Evolutionary conservation across 768 basidiomycete species (phyloP).

Genomic region (Suillus subluteus): DNA sequence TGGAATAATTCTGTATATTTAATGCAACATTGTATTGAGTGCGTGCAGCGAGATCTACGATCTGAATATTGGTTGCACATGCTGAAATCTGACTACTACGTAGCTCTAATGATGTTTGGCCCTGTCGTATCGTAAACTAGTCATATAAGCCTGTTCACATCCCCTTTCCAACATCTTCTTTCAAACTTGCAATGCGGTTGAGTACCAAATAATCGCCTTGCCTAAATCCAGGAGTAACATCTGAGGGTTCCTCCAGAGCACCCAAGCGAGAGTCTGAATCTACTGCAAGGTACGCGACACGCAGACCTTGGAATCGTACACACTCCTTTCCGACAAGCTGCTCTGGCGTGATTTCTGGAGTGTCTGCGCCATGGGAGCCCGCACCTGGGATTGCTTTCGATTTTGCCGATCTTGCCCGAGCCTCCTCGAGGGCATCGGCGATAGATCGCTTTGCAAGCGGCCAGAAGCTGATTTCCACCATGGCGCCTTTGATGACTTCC

Average conservation of each 20-base stretch:
- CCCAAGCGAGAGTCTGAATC: conserved; percentile 83
- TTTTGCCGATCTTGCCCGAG: conserved; percentile 62
- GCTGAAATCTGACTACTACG: neutral
- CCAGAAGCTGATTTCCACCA: conserved; percentile 93
- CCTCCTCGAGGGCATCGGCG: conserved; percentile 65
- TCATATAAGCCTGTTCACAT: conserved; percentile 16
- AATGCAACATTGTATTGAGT: neutral
- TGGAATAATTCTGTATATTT: neutral
- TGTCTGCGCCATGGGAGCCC: conserved; percentile 47
- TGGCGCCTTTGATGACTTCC: conserved; percentile 76
- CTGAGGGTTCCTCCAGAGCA: conserved; percentile 59
- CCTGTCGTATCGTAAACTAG: neutral
- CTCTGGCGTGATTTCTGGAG: conserved; percentile 69
- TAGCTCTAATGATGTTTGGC: neutral
- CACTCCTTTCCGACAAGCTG: conserved; percentile 90
- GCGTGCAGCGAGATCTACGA: neutral
- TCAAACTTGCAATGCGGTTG: conserved; percentile 91
- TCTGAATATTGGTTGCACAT: neutral
- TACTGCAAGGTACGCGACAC: conserved; percentile 93
- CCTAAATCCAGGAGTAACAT: conserved; percentile 43
- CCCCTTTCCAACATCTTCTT: conserved; percentile 88
- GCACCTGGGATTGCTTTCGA: conserved; percentile 50
- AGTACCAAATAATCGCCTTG: conserved; percentile 84
- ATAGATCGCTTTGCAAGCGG: conserved; percentile 71
- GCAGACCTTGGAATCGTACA: conserved; percentile 94